Conservation (phyloP, 495 filamentous ascomycete species). For the Daldinia caldariorum region DNA sequence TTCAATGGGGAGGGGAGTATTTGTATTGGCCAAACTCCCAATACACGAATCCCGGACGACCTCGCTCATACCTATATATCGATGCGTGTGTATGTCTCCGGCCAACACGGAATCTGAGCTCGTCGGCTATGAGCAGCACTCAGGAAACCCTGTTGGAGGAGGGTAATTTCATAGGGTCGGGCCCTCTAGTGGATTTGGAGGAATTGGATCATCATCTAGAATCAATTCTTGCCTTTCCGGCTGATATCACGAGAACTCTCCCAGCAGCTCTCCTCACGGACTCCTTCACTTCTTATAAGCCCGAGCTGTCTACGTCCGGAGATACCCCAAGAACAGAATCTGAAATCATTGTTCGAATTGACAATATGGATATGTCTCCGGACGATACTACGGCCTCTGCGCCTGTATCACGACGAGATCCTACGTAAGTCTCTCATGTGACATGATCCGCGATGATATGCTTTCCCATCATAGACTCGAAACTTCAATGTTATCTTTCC, state of each 20-base stretch:
- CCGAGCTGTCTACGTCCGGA: constrained; percentile 30
- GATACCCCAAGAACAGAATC: constrained; percentile 43
- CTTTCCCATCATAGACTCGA: not conserved
- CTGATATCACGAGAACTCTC: constrained; percentile 39
- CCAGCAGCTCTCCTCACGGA: constrained; percentile 38
- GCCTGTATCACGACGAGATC: constrained; percentile 29
- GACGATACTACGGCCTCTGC: constrained; percentile 29
- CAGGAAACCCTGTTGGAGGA: constrained; percentile 42
- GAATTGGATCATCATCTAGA: constrained; percentile 41
- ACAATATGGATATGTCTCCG: constrained; percentile 35
- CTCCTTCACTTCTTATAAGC: constrained; percentile 31
- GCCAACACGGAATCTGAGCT: constrained; percentile 35
- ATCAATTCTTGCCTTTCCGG: constrained; percentile 34
- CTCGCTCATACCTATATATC: constrained; percentile 44
- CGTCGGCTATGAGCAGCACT: constrained; percentile 46
- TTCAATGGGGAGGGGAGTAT: constrained; percentile 52
- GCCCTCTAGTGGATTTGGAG: constrained; percentile 35
- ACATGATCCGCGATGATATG: constrained; percentile 14
- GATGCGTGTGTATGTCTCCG: constrained; percentile 40
- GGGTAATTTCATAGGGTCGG: constrained; percentile 36
- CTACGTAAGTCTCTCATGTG: constrained; percentile 46
- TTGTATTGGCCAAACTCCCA: constrained; percentile 38
- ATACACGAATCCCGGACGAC: constrained; percentile 44
- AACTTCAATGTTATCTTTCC: not conserved
- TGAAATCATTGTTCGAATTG: constrained; percentile 47